These are phyloP conservation scores for Fusarium duplospermum DNA, from an alignment of 2,329 filamentous ascomycete genomes.

Conservation along the genomic window DNA sequence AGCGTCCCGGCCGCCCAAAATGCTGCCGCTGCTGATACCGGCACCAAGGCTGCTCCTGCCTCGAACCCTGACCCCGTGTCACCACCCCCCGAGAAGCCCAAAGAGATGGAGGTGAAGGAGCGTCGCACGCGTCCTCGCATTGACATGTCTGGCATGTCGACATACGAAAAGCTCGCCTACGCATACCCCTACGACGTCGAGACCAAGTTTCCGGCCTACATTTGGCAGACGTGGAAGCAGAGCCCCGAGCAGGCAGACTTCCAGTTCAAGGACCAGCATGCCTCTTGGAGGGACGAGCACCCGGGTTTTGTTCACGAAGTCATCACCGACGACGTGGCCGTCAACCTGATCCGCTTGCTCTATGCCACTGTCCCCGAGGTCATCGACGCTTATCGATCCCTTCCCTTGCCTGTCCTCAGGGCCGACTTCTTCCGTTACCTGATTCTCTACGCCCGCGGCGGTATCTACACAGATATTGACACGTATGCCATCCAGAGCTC, in stretches of 20 bases:
- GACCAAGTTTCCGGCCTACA: conserved; percentile 92
- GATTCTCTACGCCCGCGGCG: conserved; percentile 70
- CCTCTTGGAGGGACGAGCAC: conserved; percentile 88
- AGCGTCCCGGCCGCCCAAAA: conserved; percentile 32
- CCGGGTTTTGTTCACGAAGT: conserved; percentile 96
- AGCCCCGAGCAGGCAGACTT: conserved; percentile 84
- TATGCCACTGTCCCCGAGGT: conserved; percentile 87
- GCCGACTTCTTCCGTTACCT: conserved; percentile 84
- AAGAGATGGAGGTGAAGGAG: conserved; percentile 34
- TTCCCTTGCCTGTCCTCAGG: conserved; percentile 81
- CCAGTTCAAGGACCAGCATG: conserved; percentile 83
- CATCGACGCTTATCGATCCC: conserved; percentile 77
- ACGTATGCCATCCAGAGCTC: conserved; percentile 87
- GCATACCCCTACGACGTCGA: conserved; percentile 94
- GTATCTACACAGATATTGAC: conserved; percentile 91
- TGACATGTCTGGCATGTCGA: conserved; percentile 77
- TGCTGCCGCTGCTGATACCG: conserved; percentile 25
- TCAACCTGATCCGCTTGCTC: conserved; percentile 84
- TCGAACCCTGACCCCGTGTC: conserved; percentile 34
- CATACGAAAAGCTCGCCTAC: conserved; percentile 86
- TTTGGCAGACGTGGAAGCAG: conserved; percentile 99
- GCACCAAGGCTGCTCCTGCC: conserved; percentile 36
- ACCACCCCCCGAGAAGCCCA: conserved; percentile 28
- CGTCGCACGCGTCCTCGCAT: conserved; percentile 59
- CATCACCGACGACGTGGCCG: conserved; percentile 89